Base-by-base conservation (phyloP, 2,329 filamentous ascomycete genomes). In the Aspergillus brasiliensis region DNA sequence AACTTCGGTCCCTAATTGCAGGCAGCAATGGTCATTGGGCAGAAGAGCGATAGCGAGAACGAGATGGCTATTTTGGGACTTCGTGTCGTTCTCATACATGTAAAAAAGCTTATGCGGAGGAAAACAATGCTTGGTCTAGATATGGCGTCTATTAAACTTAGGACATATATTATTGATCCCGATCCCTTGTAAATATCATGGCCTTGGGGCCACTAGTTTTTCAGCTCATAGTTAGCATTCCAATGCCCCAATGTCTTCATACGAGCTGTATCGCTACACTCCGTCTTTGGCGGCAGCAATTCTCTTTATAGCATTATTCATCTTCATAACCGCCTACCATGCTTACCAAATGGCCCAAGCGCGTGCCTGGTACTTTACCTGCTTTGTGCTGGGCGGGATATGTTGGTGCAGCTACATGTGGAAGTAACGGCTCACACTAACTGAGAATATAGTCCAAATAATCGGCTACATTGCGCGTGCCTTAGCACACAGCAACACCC, bases 331-430 rank as follows among this genome's bases (percentile, higher is more conserved):
- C 2, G 51, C 67, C 0, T 63, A 69, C 1, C 82, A 85, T 61
- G 62, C 65, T 1, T 80, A 71, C 60, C 76, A 77, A 25, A 73
- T 83, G 44, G 65, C 77, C 19, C 78, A 72, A 25, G 77, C 77
- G 2, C 72, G 76, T 34, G 79, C 77, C 10, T 84, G 81, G 77
- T 85, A 82, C 64, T 82, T 82, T 42, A 65, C 73, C 11, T 64
- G 71, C 1, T 79, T 80, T 17, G 61, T 70, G 5, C 57, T 78
- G 5, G 78, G 78, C 10, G 73, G 76, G 27, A 21, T 76, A 3
- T 76, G 77, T 79, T 70, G 11, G 31, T 34, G 31, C 56, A 75
- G 7, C 3, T 23, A 3, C 67, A 8, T 8, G 10, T 11, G 1
- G 17, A 47, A 8, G 8, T 23, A 1, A 2, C 8, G 3, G 11